Evolutionary conservation across 257 asterid genomes (phyloP).

Genomic region (Solanum sejunctum): DNA sequence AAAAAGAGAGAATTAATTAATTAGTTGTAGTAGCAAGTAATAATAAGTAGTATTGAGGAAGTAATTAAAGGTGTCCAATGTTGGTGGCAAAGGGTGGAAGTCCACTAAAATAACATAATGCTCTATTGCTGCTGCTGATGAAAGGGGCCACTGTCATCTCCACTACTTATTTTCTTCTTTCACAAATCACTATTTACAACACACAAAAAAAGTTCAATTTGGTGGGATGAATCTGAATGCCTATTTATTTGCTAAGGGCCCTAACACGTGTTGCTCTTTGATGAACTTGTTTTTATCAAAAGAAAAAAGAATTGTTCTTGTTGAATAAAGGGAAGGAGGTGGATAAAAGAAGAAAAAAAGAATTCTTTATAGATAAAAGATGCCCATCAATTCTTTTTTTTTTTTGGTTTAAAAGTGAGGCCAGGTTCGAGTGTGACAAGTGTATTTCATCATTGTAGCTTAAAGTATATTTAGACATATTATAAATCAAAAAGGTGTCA

Average conservation of each 20-base stretch:
- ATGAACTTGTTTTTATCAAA: neutral
- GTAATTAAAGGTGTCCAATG: constrained; percentile 15
- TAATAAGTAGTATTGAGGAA: neutral
- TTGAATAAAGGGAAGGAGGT: neutral
- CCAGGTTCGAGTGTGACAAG: neutral
- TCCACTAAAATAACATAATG: constrained; percentile 15
- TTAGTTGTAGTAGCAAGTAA: neutral
- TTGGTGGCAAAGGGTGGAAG: constrained; percentile 21
- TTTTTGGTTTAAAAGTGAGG: neutral
- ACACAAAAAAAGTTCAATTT: neutral
- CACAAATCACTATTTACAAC: constrained; percentile 6
- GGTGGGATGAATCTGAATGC: constrained; percentile 6
- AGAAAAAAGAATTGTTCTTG: neutral
- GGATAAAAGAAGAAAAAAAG: neutral
- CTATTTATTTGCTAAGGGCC: constrained; percentile 3
- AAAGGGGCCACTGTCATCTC: constrained; percentile 12
- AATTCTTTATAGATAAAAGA: neutral
- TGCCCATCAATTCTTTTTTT: neutral
- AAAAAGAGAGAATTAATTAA: neutral
- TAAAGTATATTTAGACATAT: neutral
- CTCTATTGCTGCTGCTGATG: constrained; percentile 1
- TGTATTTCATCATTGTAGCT: neutral
- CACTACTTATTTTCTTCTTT: constrained; percentile 1
- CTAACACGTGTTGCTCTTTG: constrained; percentile 16
- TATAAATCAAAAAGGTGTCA: neutral